A percentile compares a stretch with the other conserved stretches of the same genome.
These are phyloP conservation scores for Tausonia pullulans DNA, from an alignment of 1,284 basidiomycete genomes.

Conservation along the genomic window DNA sequence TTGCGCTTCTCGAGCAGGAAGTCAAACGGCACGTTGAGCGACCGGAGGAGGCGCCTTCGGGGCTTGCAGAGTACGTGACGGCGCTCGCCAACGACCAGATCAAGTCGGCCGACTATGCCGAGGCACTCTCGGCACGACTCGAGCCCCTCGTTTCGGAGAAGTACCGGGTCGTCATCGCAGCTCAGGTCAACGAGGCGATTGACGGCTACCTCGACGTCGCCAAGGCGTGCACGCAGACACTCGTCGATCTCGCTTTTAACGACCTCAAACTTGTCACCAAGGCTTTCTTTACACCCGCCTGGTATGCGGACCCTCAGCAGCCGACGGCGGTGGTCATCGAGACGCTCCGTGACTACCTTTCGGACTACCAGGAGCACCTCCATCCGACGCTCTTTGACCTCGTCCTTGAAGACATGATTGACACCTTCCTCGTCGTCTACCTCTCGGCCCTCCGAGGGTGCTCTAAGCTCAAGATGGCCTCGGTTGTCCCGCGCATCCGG, in stretches of 20 bases:
- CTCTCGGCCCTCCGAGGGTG: conserved; percentile 76
- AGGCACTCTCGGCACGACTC: conserved; percentile 69
- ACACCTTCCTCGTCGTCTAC: conserved; percentile 82
- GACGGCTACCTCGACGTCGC: conserved; percentile 97
- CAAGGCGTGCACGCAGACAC: conserved; percentile 86
- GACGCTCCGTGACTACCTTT: conserved; percentile 92
- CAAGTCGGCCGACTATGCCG: conserved; percentile 87
- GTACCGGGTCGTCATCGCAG: conserved; percentile 71
- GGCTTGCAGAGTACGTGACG: conserved; percentile 91
- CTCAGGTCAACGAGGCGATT: conserved; percentile 86
- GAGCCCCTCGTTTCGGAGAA: conserved; percentile 89
- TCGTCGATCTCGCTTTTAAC: conserved; percentile 91
- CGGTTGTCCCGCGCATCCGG: conserved; percentile 67
- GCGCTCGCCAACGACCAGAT: conserved; percentile 98
- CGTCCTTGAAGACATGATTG: conserved; percentile 83
- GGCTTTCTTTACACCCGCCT: conserved; percentile 64
- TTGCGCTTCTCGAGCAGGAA: conserved; percentile 69
- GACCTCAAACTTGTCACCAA: conserved; percentile 84
- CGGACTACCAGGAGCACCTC: conserved; percentile 81
- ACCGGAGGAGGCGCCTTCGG: conserved; percentile 70
- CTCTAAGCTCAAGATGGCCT: conserved; percentile 78
- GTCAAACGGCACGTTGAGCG: conserved; percentile 78
- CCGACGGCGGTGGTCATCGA: conserved; percentile 75
- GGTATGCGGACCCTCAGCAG: conserved; percentile 64
- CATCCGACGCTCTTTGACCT: conserved; percentile 86